A percentile compares a stretch with the other conserved stretches of the same genome.
Conservation (phyloP, 768 basidiomycete species). For the Lactarius hengduanensis region DNA sequence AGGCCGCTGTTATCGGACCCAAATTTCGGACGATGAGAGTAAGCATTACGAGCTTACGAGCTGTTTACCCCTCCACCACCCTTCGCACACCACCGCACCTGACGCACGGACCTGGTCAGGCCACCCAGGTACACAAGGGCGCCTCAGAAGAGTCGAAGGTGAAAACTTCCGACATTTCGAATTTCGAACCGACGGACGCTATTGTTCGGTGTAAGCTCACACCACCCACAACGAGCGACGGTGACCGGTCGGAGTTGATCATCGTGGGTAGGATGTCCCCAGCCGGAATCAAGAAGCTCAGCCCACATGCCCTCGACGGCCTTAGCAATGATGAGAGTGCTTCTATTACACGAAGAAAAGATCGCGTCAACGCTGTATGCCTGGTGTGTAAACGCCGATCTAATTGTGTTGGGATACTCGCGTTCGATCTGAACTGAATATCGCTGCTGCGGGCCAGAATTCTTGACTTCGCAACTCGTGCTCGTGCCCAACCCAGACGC, state of each 20-base stretch:
- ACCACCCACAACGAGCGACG: background rate
- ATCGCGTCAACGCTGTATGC: background rate
- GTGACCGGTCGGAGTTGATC: background rate
- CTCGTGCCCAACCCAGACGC: background rate
- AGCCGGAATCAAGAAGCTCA: background rate
- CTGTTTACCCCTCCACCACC: background rate
- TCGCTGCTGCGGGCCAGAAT: background rate
- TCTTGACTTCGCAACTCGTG: background rate
- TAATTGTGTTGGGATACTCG: background rate
- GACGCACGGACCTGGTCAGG: background rate
- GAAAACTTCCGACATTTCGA: background rate
- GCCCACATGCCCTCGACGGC: background rate
- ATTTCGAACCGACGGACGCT: slow-evolving; percentile 3
- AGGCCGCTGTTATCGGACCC: slow-evolving; percentile 18
- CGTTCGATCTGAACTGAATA: background rate
- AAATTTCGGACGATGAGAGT: slow-evolving; percentile 7
- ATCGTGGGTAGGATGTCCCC: background rate
- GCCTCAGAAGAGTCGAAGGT: background rate
- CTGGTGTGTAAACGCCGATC: slow-evolving; percentile 4
- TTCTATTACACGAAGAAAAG: background rate
- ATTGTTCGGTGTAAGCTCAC: background rate
- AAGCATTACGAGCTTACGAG: slow-evolving; percentile 11
- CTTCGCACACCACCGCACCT: background rate
- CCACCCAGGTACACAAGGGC: background rate
- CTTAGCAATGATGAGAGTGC: background rate